Base-by-base conservation (phyloP, 768 basidiomycete genomes). In the Glaciozyma antarctica region DNA sequence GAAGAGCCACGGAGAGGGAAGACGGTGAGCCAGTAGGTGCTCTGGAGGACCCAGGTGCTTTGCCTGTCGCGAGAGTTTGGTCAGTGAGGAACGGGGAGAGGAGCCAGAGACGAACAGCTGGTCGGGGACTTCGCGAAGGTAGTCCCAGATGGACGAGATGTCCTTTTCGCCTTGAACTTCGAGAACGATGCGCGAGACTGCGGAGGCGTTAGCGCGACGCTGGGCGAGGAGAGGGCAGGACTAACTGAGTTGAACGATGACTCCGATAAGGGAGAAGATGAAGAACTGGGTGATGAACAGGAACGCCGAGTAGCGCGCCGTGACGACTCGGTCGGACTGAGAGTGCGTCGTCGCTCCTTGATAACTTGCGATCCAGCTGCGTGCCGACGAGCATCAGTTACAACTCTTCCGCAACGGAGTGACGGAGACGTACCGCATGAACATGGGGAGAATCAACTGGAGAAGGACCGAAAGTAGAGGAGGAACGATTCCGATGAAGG, bases 221-320 rank as follows among this genome's bases (percentile, higher is more conserved):
- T 10, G 26, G 2, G 8, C 2, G n/a, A 12, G 16, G n/a, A 8
- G n/a, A 4, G 1, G 49, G 26, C 10, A 24, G 4, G 15, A 62
- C 63, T 32, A 3, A 66, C 64, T 41, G 49, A 69, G 53, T 28
- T 67, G 65, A 28, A 74, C 67, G 52, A 68, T 32, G 45, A 72
- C 68, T 10, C 72, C 70, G 19, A 73, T 57, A 6, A 75, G 63
- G 16, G 71, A 94, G 80, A 98, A 99, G 77, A 98, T 85, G 67
- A 99, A 81, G 72, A 99, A 78, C 75, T 97, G 70, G 58, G 88
- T 89, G 77, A 95, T 86, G 64, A 98, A 85, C 77, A 98, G 80
- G 82, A 99, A 98, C 1, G 88, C 81, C 74, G 86, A 98, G 78
- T 97, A 98, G 57, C 91, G 85, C 24, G 90, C 90, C 47, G 93